These are phyloP conservation scores for Yarrowia sp. DNA, from an alignment of 805 yeast genomes.

Conservation along the genomic window DNA sequence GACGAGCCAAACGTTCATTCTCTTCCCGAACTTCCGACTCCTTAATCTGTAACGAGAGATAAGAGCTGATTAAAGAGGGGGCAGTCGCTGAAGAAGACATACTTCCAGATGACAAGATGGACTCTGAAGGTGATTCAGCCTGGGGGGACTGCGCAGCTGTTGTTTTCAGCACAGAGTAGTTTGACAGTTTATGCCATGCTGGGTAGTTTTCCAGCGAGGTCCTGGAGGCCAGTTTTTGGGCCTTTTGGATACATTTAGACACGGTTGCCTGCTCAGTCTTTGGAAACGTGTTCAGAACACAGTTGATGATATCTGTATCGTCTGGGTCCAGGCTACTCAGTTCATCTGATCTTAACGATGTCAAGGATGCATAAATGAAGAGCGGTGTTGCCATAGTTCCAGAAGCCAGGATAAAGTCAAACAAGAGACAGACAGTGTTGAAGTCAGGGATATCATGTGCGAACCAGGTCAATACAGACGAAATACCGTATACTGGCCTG, in stretches of 20 bases:
- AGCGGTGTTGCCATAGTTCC: conserved; percentile 62
- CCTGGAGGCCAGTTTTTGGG: conserved; percentile 11
- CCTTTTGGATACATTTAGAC: conserved; percentile 19
- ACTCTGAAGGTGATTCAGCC: conserved; percentile 27
- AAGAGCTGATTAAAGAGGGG: conserved; percentile 22
- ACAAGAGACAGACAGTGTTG: conserved; percentile 61
- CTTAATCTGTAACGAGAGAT: conserved; percentile 31
- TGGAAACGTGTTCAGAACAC: conserved; percentile 20
- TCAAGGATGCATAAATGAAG: conserved; percentile 64
- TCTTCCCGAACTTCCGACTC: conserved; percentile 30
- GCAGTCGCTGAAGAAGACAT: conserved; percentile 19
- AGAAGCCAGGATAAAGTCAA: conserved; percentile 71
- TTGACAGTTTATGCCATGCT: conserved; percentile 27
- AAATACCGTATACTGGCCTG: conserved; percentile 71
- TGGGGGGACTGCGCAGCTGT: conserved; percentile 28
- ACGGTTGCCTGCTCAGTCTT: conserved; percentile 12
- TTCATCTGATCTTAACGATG: conserved; percentile 57
- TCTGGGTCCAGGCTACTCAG: conserved; percentile 52
- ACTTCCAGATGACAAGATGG: conserved; percentile 18
- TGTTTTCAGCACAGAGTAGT: conserved; percentile 26
- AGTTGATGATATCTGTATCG: conserved; percentile 55
- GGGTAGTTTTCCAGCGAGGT: conserved; percentile 32
- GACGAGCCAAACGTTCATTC: conserved; percentile 19
- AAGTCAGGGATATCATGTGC: conserved; percentile 69
- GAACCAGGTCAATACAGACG: conserved; percentile 78